A percentile compares a stretch with the other conserved stretches of the same genome.
Evolutionary conservation across 176 grass and related monocot species (phyloP).

Genomic region (Zizania latifolia): DNA sequence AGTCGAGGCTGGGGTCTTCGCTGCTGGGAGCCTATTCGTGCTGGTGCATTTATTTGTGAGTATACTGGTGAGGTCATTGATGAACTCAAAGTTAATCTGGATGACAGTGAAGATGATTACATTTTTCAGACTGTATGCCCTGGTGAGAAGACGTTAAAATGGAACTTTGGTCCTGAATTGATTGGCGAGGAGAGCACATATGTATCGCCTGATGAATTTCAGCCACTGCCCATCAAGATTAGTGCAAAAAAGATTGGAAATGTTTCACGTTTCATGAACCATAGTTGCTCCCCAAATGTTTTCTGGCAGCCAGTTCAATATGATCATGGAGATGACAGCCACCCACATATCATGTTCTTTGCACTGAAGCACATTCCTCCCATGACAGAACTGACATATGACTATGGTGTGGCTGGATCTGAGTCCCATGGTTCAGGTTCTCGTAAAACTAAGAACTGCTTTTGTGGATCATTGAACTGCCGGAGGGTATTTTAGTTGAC

Average conservation of each 20-base stretch:
- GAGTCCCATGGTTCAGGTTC: conserved; percentile 24
- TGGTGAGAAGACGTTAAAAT: conserved; percentile 65
- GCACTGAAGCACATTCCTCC: conserved; percentile 72
- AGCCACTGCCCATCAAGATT: conserved; percentile 52
- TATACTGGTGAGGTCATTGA: conserved; percentile 59
- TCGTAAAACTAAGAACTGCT: conserved; percentile 46
- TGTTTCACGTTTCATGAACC: conserved; percentile 75
- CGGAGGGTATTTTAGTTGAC: conserved; percentile 45
- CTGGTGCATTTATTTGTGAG: conserved; percentile 80
- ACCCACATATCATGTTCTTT: conserved; percentile 69
- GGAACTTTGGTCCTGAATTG: conserved; percentile 63
- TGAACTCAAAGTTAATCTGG: conserved; percentile 31
- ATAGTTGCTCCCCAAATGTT: conserved; percentile 81
- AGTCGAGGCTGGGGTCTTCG: conserved; percentile 71
- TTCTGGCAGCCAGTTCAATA: conserved; percentile 74
- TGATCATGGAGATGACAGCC: conserved; percentile 53
- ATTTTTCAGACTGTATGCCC: conserved; percentile 53
- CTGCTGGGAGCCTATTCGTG: conserved; percentile 72
- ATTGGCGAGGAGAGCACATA: conserved; percentile 33
- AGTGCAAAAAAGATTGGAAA: conserved; percentile 65
- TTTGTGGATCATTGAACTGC: conserved; percentile 57
- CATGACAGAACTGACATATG: conserved; percentile 73
- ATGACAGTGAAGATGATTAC: conserved; percentile 54
- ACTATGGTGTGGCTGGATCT: conserved; percentile 46
- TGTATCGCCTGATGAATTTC: conserved; percentile 37